Evolutionary conservation across 768 basidiomycete genomes (phyloP), one percentile per base, ranked within the genome.

Genomic region (Terana coerulea): DNA sequence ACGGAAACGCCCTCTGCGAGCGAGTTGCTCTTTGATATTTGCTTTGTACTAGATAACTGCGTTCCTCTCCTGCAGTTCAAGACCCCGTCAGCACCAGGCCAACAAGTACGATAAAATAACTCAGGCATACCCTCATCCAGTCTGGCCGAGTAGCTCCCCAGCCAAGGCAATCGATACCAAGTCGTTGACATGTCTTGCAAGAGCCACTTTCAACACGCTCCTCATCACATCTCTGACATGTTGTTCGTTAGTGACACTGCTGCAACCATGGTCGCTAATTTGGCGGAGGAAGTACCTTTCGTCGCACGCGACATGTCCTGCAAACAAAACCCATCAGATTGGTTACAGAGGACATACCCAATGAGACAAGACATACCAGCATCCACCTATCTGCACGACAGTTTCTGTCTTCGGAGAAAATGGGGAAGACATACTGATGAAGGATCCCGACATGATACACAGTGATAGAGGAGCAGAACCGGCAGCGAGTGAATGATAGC

Each of bases 91-190:
- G 52, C 36, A 46, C 19, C 31, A 49, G 36, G 44, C 28, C 19
- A 49, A 33, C 28, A 15, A 30, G 12, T 41, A 21, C 28, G 25
- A 19, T 29, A 8, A 40, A 15, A 15, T 22, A 34, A 9, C 40
- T 17, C 19, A 11, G 30, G 73, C 79, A 60, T 57, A 91, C 88
- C 59, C 87, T 72, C 88, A 91, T 89, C 88, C 89, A 91, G 49
- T 90, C 89, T 21, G 89, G 90, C 46, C 89, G 79, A 62, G 79
- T 86, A 6, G 83, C 72, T 3, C 89, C 90, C 90, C 90, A 92
- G 9, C 89, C 89, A 3, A 92, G 74, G 67, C 89, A 92, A 46
- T 85, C 75, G 61, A 92, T 88, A 43, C 83, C 84, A 31, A 92
- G 74, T 46, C 89, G 85, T 52, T 79, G 76, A 66, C 89, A 92